Conservation (phyloP, 805 yeast species). For the Candida palmyrensis region DNA sequence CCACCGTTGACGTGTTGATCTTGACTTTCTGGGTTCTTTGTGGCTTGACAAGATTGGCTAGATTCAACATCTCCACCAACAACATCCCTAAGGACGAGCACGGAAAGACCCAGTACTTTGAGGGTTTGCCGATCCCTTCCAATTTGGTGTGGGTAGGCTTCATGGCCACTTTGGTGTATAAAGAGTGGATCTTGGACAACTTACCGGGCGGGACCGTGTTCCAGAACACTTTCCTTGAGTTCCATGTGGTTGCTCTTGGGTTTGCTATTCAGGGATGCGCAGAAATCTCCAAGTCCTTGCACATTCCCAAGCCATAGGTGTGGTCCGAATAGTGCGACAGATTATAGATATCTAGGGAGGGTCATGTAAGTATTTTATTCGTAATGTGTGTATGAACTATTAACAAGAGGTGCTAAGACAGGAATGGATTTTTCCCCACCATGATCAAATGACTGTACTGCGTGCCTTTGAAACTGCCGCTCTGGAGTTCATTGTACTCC, state of each 20-base stretch:
- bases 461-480: slow-evolving; percentile 18
- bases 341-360: no score
- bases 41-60: slow-evolving; percentile 89
- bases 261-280: slow-evolving; percentile 82
- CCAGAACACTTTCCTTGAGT: slow-evolving; percentile 54
- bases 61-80: slow-evolving; percentile 92
- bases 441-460: slow-evolving; percentile 19
- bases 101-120: slow-evolving; percentile 90
- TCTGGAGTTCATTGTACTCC: slow-evolving; percentile 20
- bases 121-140: slow-evolving; percentile 95
- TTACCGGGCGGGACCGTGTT: slow-evolving; percentile 66
- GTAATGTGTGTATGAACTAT: no score
- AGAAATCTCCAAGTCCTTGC: slow-evolving; percentile 85
- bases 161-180: slow-evolving; percentile 65
- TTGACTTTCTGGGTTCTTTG: slow-evolving; percentile 85
- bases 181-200: slow-evolving; percentile 41
- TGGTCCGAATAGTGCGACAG: no score
- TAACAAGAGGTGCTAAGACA: no score
- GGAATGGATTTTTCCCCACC: slow-evolving; percentile 2
- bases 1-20: slow-evolving; percentile 73
- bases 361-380: no score
- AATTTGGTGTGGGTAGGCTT: slow-evolving; percentile 67
- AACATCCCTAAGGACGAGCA: slow-evolving; percentile 83
- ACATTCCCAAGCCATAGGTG: slow-evolving; percentile 81
- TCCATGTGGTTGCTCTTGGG: slow-evolving; percentile 64